Percentiles rank a stretch among this genome's conserved stretches.
phyloP scores from a whole-genome alignment of 768 basidiomycete genomes.

The Podaxis sp. region DNA sequence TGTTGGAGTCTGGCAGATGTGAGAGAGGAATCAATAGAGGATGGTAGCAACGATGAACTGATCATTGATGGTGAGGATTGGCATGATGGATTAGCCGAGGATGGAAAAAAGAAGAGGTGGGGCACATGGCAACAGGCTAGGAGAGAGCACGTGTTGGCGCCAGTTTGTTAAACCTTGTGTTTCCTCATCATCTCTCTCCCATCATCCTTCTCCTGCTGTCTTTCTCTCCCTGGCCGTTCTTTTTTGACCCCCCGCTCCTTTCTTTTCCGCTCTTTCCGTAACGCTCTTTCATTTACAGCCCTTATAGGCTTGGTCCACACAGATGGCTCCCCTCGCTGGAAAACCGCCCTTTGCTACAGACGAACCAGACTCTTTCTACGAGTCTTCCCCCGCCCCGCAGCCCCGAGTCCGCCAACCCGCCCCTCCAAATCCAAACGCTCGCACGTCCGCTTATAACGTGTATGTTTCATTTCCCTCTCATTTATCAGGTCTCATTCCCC shows the following conservation, averaged over 20 bases:
- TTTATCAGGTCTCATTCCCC: slow-evolving; percentile 11
- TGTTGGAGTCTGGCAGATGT: neutral
- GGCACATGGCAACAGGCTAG: neutral
- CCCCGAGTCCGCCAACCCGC: slow-evolving; percentile 40
- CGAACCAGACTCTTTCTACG: slow-evolving; percentile 61
- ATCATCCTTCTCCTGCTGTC: neutral
- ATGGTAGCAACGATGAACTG: neutral
- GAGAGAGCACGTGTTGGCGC: slow-evolving; percentile 2
- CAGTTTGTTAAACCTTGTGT: neutral
- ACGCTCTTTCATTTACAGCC: slow-evolving; percentile 8
- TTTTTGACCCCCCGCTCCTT: slow-evolving; percentile 11
- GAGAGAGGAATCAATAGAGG: neutral
- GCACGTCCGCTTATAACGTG: slow-evolving; percentile 68
- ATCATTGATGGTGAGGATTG: neutral
- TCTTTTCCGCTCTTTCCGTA: slow-evolving; percentile 10
- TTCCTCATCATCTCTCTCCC: neutral
- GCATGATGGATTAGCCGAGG: neutral
- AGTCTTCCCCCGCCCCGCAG: slow-evolving; percentile 33
- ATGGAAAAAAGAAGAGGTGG: slow-evolving; percentile 3
- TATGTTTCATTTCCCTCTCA: slow-evolving; percentile 33
- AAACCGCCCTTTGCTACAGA: slow-evolving; percentile 69
- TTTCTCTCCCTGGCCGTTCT: neutral
- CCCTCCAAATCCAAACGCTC: slow-evolving; percentile 49
- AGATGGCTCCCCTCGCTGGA: slow-evolving; percentile 52
- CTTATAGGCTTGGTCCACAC: slow-evolving; percentile 5